Conservation (phyloP, 2,329 filamentous ascomycete species). For the Fusarium keratoplasticum region DNA sequence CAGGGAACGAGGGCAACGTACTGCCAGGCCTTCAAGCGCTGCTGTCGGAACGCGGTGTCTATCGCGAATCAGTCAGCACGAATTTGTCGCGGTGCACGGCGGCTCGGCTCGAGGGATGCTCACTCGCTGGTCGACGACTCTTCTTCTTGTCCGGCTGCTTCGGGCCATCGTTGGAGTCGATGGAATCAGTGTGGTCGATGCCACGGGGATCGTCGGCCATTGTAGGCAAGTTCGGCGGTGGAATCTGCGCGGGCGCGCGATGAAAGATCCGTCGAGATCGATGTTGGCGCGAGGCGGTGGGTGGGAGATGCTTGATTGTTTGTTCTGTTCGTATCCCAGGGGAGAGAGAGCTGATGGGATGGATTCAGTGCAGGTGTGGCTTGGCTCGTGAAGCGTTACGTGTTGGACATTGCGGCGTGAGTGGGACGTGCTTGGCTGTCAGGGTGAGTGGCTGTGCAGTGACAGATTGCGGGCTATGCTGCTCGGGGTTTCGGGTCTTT, state of each 20-base stretch:
- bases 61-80: constrained; percentile 37
- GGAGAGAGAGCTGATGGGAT: constrained; percentile 11
- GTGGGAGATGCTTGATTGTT: constrained; percentile 7
- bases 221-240: constrained; percentile 40
- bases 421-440: not conserved
- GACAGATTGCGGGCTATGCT: constrained; percentile 18
- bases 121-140: constrained; percentile 91
- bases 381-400: constrained; percentile 42
- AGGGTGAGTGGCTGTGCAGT: constrained; percentile 36
- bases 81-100: constrained; percentile 10
- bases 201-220: constrained; percentile 63
- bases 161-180: constrained; percentile 64
- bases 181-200: constrained; percentile 63
- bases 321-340: constrained; percentile 24
- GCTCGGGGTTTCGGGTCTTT: constrained; percentile 14
- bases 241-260: constrained; percentile 31
- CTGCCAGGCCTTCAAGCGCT: constrained; percentile 99
- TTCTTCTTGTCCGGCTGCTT: constrained; percentile 81
- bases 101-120: constrained; percentile 47
- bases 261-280: not conserved
- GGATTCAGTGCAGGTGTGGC: constrained; percentile 17
- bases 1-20: constrained; percentile 59
- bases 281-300: constrained; percentile 15
- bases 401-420: constrained; percentile 17
- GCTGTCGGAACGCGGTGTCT: constrained; percentile 98